phyloP scores from a whole-genome alignment of 2,329 filamentous ascomycete species.

The Talaromyces funiculosus region DNA sequence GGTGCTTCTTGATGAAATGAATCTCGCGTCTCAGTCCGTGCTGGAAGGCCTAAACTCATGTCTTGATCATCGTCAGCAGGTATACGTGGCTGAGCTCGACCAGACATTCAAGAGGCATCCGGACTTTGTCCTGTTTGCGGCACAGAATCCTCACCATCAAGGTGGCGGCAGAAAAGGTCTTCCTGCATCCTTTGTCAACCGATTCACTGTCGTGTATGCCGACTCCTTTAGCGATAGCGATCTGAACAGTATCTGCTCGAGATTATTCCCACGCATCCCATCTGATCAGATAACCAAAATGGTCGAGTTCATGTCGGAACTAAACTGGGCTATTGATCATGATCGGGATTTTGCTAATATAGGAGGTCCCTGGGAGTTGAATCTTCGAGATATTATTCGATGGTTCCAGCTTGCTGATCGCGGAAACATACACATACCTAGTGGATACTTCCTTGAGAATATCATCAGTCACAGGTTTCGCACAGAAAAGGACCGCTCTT shows the following conservation, averaged over 20 bases:
- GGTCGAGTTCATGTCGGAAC: conserved; percentile 72
- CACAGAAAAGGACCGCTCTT: conserved; percentile 58
- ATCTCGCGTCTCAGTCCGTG: conserved; percentile 92
- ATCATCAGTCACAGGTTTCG: conserved; percentile 87
- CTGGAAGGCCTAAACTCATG: conserved; percentile 95
- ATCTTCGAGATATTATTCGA: conserved; percentile 79
- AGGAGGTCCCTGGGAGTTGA: conserved; percentile 90
- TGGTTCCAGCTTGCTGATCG: conserved; percentile 72
- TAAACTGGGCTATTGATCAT: conserved; percentile 66
- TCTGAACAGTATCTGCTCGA: conserved; percentile 71
- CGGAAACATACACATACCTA: conserved; percentile 55
- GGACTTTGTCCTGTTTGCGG: conserved; percentile 89
- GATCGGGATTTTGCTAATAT: conserved; percentile 49
- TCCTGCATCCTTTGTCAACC: conserved; percentile 93
- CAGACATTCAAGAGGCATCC: conserved; percentile 87
- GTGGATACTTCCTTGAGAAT: conserved; percentile 71
- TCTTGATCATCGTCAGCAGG: conserved; percentile 90
- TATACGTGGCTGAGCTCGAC: conserved; percentile 91
- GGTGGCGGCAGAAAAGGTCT: conserved; percentile 92
- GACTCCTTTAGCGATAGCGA: conserved; percentile 81
- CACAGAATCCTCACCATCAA: conserved; percentile 96
- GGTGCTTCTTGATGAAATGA: conserved; percentile 98
- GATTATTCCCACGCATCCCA: conserved; percentile 64
- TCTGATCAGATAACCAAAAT: conserved; percentile 57
- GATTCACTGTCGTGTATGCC: conserved; percentile 96